These are phyloP conservation scores for Neonothopanus nambi DNA, from an alignment of 1,284 basidiomycete genomes.

Conservation along the genomic window DNA sequence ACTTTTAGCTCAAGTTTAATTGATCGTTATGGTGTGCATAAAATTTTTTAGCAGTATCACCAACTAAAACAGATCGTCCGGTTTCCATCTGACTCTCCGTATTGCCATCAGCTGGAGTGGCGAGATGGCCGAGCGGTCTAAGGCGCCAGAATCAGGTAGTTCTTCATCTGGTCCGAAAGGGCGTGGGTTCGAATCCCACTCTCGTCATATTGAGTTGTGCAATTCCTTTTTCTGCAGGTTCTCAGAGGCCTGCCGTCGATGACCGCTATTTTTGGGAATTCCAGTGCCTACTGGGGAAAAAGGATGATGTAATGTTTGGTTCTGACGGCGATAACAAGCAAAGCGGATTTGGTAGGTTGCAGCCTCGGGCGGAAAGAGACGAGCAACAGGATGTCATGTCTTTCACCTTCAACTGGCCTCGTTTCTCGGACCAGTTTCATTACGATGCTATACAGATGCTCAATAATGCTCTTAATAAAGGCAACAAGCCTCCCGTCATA, in stretches of 20 bases:
- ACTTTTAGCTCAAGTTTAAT: too few relatives aligned
- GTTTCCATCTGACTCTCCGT: too few relatives aligned
- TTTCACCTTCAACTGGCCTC: slow-evolving; percentile 97
- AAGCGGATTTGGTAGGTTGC: neutral
- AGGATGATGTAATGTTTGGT: neutral
- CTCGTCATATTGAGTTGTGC: too few relatives aligned
- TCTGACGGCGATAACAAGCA: slow-evolving; percentile 1
- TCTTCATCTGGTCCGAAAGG: slow-evolving; percentile 35
- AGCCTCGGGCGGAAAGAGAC: neutral
- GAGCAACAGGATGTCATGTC: slow-evolving; percentile 63
- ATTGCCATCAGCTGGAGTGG: too few relatives aligned
- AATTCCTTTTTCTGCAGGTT: too few relatives aligned
- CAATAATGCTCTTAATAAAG: slow-evolving; percentile 95
- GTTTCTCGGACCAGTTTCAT: slow-evolving; percentile 95
- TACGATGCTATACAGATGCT: slow-evolving; percentile 93
- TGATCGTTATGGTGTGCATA: too few relatives aligned
- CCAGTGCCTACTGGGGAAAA: slow-evolving; percentile 22
- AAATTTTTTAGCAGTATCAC: too few relatives aligned
- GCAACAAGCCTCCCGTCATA: slow-evolving; percentile 96
- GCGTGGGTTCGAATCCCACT: slow-evolving; percentile 46
- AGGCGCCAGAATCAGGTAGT: slow-evolving; percentile 49
- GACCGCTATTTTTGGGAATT: too few relatives aligned
- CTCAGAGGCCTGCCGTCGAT: too few relatives aligned
- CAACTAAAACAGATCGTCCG: too few relatives aligned
- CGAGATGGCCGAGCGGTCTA: slow-evolving; percentile 70